Conservation (phyloP, 108 stramenopile genomes). For the Schizochytrium sp. region DNA sequence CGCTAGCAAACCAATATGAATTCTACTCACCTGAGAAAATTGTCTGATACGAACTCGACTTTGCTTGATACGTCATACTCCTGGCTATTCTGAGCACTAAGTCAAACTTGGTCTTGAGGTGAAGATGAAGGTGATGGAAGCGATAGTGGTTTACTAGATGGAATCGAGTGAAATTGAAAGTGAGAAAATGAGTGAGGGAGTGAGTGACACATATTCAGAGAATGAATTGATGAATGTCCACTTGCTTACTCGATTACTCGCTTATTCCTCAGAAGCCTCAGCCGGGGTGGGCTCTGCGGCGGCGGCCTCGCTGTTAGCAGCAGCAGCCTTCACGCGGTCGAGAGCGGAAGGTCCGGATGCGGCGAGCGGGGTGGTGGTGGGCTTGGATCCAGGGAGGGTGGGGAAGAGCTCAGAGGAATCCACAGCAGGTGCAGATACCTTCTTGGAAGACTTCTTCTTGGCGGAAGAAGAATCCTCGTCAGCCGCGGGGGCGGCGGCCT, state of each 20-base stretch:
- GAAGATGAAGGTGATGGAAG: too few relatives aligned
- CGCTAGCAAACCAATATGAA: too few relatives aligned
- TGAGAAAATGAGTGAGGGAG: neutral
- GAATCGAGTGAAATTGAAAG: too few relatives aligned
- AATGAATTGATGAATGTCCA: neutral
- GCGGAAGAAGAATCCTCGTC: neutral
- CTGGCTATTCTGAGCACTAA: too few relatives aligned
- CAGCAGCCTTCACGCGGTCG: constrained; percentile 26
- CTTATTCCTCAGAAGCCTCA: neutral
- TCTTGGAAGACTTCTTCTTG: constrained; percentile 29
- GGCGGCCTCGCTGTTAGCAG: constrained; percentile 22
- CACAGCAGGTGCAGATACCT: neutral
- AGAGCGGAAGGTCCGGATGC: constrained; percentile 22
- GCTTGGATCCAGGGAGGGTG: constrained; percentile 22
- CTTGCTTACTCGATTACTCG: neutral
- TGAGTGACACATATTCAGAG: neutral
- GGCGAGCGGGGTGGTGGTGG: constrained; percentile 6
- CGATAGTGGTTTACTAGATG: too few relatives aligned
- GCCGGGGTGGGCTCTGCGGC: constrained; percentile 8
- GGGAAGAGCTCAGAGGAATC: constrained; percentile 41
- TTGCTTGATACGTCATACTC: too few relatives aligned
- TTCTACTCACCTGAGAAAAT: too few relatives aligned
- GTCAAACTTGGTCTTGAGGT: too few relatives aligned
- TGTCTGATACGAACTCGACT: too few relatives aligned
- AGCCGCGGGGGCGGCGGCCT: neutral